These are phyloP conservation scores for Cystobasidium onofrii DNA, from an alignment of 768 basidiomycete species.

Conservation along the genomic window DNA sequence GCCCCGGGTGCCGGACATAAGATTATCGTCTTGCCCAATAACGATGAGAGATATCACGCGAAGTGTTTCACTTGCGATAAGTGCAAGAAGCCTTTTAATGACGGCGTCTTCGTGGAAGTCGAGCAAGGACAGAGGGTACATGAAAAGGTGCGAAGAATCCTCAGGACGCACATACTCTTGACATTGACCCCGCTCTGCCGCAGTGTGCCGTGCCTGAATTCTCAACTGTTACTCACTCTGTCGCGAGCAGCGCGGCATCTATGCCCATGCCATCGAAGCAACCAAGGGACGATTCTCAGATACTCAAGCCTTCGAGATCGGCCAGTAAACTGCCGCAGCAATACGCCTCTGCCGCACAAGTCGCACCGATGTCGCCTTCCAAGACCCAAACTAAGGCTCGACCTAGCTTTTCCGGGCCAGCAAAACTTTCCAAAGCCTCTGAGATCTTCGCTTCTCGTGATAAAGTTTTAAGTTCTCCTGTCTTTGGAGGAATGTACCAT, in stretches of 20 bases:
- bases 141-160: slow-evolving; percentile 3
- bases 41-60: background rate
- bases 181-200: background rate
- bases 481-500: slow-evolving; percentile 15
- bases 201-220: background rate
- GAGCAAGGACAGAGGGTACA: slow-evolving; percentile 16
- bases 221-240: too few relatives aligned
- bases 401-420: background rate
- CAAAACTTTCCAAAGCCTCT: slow-evolving; percentile 21
- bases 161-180: background rate
- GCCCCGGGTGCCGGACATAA: background rate
- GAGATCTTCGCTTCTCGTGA: slow-evolving; percentile 21
- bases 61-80: slow-evolving; percentile 3
- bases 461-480: background rate
- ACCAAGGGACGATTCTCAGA: background rate
- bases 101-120: slow-evolving; percentile 12
- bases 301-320: slow-evolving; percentile 5
- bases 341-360: slow-evolving; percentile 22
- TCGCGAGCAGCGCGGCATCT: background rate
- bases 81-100: slow-evolving; percentile 19
- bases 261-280: slow-evolving; percentile 10
- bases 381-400: slow-evolving; percentile 9
- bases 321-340: background rate
- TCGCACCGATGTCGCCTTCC: slow-evolving; percentile 19
- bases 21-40: background rate